A percentile compares a stretch with the other conserved stretches of the same genome.
Evolutionary conservation across 331 rosid species (phyloP).

Genomic region (Phaseolus coccineus): DNA sequence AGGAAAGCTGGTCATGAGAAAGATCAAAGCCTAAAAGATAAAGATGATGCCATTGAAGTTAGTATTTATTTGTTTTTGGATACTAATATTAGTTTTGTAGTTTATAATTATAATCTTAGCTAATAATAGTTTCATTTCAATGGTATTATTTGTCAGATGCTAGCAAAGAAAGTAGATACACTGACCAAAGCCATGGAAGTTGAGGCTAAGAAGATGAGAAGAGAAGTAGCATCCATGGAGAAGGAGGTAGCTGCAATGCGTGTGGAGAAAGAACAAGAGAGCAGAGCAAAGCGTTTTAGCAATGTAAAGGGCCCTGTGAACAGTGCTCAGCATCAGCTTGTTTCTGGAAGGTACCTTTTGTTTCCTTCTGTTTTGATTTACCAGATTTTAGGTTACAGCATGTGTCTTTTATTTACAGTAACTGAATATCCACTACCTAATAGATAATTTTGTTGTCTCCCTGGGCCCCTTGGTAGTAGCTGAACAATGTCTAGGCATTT

Average conservation of each 20-base stretch:
- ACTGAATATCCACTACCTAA: conserved; percentile 16
- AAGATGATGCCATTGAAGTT: conserved; percentile 98
- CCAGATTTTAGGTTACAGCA: conserved; percentile 7
- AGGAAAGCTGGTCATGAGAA: conserved; percentile 95
- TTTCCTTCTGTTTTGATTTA: neutral
- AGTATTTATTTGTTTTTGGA: conserved; percentile 39
- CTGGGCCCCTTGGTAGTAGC: conserved; percentile 1
- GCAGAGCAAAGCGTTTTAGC: conserved; percentile 85
- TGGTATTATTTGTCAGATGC: conserved; percentile 66
- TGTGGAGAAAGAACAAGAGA: conserved; percentile 90
- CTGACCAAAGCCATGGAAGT: conserved; percentile 99
- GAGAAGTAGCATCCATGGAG: conserved; percentile 98
- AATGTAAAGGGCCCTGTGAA: conserved; percentile 71
- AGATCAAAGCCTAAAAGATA: conserved; percentile 97
- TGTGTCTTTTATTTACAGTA: conserved; percentile 20
- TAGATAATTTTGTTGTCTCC: conserved; percentile 21
- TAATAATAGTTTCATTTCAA: conserved; percentile 31
- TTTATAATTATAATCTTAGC: conserved; percentile 20
- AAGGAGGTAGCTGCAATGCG: conserved; percentile 99
- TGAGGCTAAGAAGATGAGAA: conserved; percentile 98
- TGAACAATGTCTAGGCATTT: neutral
- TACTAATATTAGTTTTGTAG: conserved; percentile 14
- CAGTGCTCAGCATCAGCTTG: conserved; percentile 87
- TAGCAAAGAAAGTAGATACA: conserved; percentile 98
- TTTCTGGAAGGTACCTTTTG: conserved; percentile 83